Evolutionary conservation across 139 green algal genomes (phyloP).

Genomic region (Chlorokybus atmophyticus): DNA sequence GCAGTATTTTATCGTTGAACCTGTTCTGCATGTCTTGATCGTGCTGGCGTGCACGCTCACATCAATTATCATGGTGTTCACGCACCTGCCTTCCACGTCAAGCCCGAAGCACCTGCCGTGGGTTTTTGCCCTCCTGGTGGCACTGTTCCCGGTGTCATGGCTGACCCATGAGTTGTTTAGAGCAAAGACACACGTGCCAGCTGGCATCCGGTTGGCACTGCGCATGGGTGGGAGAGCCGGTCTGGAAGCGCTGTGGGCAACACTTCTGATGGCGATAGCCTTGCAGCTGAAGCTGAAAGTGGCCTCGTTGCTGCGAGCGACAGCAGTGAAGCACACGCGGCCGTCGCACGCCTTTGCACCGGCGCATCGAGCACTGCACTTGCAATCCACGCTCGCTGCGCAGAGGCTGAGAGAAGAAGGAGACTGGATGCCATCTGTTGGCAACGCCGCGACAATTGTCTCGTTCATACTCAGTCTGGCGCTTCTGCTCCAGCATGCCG

Average conservation of each 20-base stretch:
- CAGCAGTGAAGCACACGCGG: too few relatives aligned
- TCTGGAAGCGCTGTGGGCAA: too few relatives aligned
- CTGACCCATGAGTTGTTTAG: too few relatives aligned
- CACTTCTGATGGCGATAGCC: slow-evolving; percentile 68
- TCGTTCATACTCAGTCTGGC: slow-evolving; percentile 49
- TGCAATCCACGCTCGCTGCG: neutral
- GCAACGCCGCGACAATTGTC: slow-evolving; percentile 61
- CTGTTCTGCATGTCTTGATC: slow-evolving; percentile 57
- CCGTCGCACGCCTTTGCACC: neutral
- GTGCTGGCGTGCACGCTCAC: slow-evolving; percentile 37
- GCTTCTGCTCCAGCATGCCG: slow-evolving; percentile 40
- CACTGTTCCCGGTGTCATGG: slow-evolving; percentile 18
- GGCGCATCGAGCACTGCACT: neutral
- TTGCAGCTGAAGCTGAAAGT: slow-evolving; percentile 83
- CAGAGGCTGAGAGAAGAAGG: slow-evolving; percentile 13
- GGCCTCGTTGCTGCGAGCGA: slow-evolving; percentile 8
- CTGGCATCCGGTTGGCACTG: slow-evolving; percentile 10
- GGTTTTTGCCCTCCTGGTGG: slow-evolving; percentile 49
- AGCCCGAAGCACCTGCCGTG: slow-evolving; percentile 36
- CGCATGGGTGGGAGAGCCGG: too few relatives aligned
- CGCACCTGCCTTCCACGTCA: slow-evolving; percentile 40
- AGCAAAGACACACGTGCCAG: too few relatives aligned
- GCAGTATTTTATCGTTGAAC: slow-evolving; percentile 62
- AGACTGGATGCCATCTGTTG: slow-evolving; percentile 59
- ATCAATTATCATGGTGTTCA: slow-evolving; percentile 54